Evolutionary conservation across 2,329 filamentous ascomycete genomes (phyloP).

Genomic region (Xylaria sp.): DNA sequence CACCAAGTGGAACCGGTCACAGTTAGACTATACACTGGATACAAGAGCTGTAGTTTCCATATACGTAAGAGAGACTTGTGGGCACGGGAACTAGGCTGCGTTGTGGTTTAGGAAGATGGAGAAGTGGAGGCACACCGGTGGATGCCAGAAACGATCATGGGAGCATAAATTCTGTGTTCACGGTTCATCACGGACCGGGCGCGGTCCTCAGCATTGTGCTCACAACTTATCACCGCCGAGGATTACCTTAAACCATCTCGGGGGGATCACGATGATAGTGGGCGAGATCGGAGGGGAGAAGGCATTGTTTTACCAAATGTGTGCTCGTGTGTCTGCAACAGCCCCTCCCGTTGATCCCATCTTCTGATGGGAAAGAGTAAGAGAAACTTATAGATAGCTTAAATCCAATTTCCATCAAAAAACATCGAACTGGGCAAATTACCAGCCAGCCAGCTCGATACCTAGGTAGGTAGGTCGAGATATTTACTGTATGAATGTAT

Average conservation of each 20-base stretch:
- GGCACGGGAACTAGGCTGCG: conserved; percentile 12
- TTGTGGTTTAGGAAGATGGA: conserved; percentile 1
- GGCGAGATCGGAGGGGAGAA: conserved; percentile 21
- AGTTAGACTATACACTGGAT: not conserved
- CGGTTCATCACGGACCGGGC: not conserved
- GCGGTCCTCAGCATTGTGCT: not conserved
- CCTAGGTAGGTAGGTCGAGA: not conserved
- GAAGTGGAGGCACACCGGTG: conserved; percentile 20
- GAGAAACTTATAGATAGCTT: not conserved
- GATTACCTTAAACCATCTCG: not conserved
- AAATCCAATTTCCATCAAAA: too few species aligned
- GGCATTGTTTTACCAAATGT: not conserved
- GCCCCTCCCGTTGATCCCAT: not conserved
- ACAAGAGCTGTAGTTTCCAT: conserved; percentile 2
- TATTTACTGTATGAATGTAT: not conserved
- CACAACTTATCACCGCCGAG: not conserved
- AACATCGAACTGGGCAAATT: not conserved
- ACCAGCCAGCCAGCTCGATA: not conserved
- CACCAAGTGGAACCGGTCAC: not conserved
- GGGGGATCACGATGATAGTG: not conserved
- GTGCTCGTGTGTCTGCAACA: not conserved
- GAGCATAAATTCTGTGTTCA: not conserved
- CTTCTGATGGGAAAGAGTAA: not conserved
- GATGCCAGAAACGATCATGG: not conserved
- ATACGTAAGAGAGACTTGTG: conserved; percentile 8